Conservation (phyloP, 2,329 filamentous ascomycete genomes). For the Aspergillus tamarii region DNA sequence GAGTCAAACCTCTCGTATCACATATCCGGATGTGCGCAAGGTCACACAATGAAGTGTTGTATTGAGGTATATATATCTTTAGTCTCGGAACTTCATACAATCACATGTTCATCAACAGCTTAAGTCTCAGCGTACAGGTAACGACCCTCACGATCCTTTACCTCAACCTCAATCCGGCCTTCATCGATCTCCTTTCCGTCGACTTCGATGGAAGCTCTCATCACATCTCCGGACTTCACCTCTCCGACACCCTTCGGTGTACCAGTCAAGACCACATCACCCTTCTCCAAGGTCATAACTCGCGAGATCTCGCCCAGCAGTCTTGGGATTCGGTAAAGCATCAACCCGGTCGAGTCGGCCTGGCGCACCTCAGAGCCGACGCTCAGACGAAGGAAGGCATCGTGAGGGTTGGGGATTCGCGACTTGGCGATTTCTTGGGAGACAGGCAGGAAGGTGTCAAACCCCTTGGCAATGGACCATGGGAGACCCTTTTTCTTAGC, state of each 20-base stretch:
- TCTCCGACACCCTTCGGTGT: slow-evolving; percentile 94
- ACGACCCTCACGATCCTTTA: slow-evolving; percentile 75
- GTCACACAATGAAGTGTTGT: neutral
- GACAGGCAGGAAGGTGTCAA: slow-evolving; percentile 94
- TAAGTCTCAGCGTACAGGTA: slow-evolving; percentile 78
- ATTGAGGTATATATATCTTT: slow-evolving; percentile 12
- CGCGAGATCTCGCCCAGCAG: slow-evolving; percentile 88
- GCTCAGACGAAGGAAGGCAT: slow-evolving; percentile 80
- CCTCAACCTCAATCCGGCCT: slow-evolving; percentile 78
- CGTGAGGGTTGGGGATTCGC: slow-evolving; percentile 81
- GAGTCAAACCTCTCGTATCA: neutral
- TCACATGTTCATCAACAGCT: slow-evolving; percentile 2
- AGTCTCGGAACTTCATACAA: neutral
- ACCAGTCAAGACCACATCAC: slow-evolving; percentile 93
- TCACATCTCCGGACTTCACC: slow-evolving; percentile 81
- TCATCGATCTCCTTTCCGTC: slow-evolving; percentile 81
- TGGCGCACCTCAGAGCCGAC: slow-evolving; percentile 82
- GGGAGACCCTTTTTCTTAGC: slow-evolving; percentile 96
- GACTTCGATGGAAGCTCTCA: slow-evolving; percentile 80
- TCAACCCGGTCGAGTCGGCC: slow-evolving; percentile 85
- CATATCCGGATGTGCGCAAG: neutral
- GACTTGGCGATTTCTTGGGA: slow-evolving; percentile 79
- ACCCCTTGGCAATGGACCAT: slow-evolving; percentile 96
- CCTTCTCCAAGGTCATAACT: slow-evolving; percentile 91
- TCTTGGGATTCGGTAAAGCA: slow-evolving; percentile 89